Conservation (phyloP, 768 basidiomycete genomes). For the Mycena filopes region DNA sequence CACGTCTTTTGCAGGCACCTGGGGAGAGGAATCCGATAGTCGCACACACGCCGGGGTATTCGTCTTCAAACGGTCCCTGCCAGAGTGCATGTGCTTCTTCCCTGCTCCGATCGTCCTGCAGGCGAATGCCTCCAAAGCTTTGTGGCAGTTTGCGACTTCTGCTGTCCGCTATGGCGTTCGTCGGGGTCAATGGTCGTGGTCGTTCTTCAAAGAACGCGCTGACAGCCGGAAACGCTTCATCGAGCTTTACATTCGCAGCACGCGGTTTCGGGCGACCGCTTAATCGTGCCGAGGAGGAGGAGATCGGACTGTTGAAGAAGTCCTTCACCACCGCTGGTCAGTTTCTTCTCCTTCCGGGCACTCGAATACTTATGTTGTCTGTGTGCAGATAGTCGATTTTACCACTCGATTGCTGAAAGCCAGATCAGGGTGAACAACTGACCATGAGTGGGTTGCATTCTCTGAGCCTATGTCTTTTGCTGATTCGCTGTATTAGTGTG, state of each 20-base stretch:
- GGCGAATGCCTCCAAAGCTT: constrained; percentile 38
- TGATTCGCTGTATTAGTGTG: constrained; percentile 15
- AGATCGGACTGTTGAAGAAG: constrained; percentile 31
- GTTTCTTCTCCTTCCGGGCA: not conserved
- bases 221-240: constrained; percentile 37
- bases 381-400: constrained; percentile 27
- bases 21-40: constrained; percentile 28
- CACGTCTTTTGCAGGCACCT: constrained; percentile 16
- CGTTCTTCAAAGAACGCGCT: constrained; percentile 43
- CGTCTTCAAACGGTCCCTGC: constrained; percentile 38
- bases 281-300: constrained; percentile 30
- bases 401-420: constrained; percentile 33
- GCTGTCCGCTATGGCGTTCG: constrained; percentile 39
- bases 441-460: constrained; percentile 36
- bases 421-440: constrained; percentile 35
- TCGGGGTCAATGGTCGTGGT: constrained; percentile 40
- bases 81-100: constrained; percentile 38
- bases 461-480: not conserved
- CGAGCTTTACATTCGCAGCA: constrained; percentile 37
- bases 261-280: constrained; percentile 36
- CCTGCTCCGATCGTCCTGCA: constrained; percentile 39
- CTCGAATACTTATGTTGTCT: not conserved
- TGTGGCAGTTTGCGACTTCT: constrained; percentile 45
- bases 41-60: constrained; percentile 34
- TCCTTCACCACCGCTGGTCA: constrained; percentile 37